Conservation (phyloP, 1,284 basidiomycete species). For the Sanguinoderma infundibulare region DNA sequence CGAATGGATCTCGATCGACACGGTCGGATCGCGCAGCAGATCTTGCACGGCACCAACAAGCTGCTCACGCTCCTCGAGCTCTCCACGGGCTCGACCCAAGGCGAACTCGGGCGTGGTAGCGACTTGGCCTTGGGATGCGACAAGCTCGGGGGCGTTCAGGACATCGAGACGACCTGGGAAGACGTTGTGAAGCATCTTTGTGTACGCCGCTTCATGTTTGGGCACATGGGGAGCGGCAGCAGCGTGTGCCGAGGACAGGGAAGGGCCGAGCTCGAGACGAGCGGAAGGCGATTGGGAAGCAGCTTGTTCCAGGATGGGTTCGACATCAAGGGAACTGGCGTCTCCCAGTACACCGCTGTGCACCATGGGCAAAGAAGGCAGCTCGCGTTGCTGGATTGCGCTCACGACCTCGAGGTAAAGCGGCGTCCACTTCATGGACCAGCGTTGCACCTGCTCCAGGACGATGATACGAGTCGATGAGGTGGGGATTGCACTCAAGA, state of each 20-base stretch:
- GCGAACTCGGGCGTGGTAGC: constrained; percentile 95
- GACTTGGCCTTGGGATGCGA: constrained; percentile 67
- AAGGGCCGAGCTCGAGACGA: constrained; percentile 51
- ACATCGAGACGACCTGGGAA: constrained; percentile 88
- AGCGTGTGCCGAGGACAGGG: constrained; percentile 25
- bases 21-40: constrained; percentile 52
- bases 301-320: constrained; percentile 51
- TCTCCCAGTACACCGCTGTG: constrained; percentile 68
- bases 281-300: constrained; percentile 39
- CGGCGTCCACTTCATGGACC: constrained; percentile 88
- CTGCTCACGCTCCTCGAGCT: constrained; percentile 72
- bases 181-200: constrained; percentile 83
- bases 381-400: constrained; percentile 68
- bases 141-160: constrained; percentile 81
- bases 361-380: constrained; percentile 54
- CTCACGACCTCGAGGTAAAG: constrained; percentile 85
- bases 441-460: constrained; percentile 79
- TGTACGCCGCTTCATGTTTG: constrained; percentile 92
- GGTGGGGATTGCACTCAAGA: constrained; percentile 68
- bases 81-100: constrained; percentile 86
- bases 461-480: constrained; percentile 80
- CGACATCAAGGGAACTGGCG: constrained; percentile 49
- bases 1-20: constrained; percentile 67
- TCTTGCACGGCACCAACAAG: constrained; percentile 68
- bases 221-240: constrained; percentile 64